Base-by-base conservation (phyloP, 1,284 basidiomycete genomes). In the Moesziomyces antarcticus region DNA sequence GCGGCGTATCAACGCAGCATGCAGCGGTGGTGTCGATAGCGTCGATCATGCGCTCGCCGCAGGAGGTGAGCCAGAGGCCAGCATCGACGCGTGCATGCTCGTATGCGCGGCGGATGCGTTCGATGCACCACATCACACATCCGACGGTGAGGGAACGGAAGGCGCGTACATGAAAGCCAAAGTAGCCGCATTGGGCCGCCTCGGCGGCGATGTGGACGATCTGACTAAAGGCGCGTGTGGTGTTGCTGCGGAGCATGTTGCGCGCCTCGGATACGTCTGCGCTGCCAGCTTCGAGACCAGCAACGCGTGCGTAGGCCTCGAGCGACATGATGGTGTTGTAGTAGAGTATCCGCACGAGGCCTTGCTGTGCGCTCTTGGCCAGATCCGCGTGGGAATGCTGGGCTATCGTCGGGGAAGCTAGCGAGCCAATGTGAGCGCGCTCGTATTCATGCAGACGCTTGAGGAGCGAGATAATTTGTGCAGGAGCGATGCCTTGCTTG, bases 241-340 rank as follows among this genome's bases (percentile, higher is more conserved):
- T 18, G 37, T 40, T 40, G 14, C 16, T 40, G 37, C 37, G 37
- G 37, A 40, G 37, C 37, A 40, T 40, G 14, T 4, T 18, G 18
- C 37, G 37, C 37, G 18, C 37, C 37, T 40, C 37, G 37, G 5
- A 5, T 18, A 40, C 37, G 18, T 40, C 37, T 7, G 37, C 37
- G 18, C 37, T 40, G 1, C 18, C 37, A 2, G 37, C 37, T 40
- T 40, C 37, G 37, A 40, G 37, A 2, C 37, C 37, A 14, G 37
- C 37, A 18, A 40, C 37, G 14, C 37, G 37, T 18, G 37, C 37
- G 18, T 40, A 40, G 37, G 37, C 37, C 16, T 40, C 37, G 37
- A 40, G 37, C 37, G 37, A 40, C 37, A 40, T 40, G 37, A 40
- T 40, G 37, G 37, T 40, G 37, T 40, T 40, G 37, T 40, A 40